Percentiles rank a stretch among this genome's conserved stretches.
phyloP scores from a whole-genome alignment of 1,139 yeast species.

The Geotrichum reessii region DNA sequence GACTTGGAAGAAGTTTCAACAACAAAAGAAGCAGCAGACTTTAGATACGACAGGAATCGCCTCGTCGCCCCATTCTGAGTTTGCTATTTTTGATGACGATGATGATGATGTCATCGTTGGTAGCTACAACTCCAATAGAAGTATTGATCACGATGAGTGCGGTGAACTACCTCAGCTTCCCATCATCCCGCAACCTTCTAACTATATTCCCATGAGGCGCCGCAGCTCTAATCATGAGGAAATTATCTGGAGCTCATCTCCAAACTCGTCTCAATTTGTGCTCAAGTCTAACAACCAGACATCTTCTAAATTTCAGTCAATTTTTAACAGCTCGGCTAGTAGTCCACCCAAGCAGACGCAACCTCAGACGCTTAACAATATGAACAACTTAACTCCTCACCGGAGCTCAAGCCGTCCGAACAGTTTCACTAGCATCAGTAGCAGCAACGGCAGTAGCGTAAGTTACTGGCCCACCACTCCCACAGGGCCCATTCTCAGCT shows the following conservation, averaged over 20 bases:
- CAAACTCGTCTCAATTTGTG: conserved; percentile 4
- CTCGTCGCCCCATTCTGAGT: not conserved
- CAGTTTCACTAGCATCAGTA: not conserved
- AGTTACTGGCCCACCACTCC: not conserved
- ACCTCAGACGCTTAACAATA: not conserved
- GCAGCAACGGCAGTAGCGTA: not conserved
- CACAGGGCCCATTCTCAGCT: not conserved
- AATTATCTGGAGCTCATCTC: conserved; percentile 14
- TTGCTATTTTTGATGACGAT: conserved; percentile 9
- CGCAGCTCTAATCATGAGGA: conserved; percentile 15
- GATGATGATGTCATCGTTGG: not conserved
- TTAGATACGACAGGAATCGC: not conserved
- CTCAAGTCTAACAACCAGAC: conserved; percentile 3
- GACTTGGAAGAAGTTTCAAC: conserved; percentile 17
- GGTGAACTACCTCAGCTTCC: not conserved
- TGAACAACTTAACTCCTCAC: not conserved
- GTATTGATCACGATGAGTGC: not conserved
- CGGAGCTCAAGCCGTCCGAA: not conserved
- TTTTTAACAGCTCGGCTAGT: conserved; percentile 7
- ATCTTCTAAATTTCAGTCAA: conserved; percentile 12
- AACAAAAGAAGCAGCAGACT: not conserved
- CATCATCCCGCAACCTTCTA: not conserved
- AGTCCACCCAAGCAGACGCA: conserved; percentile 6
- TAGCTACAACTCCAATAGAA: not conserved
- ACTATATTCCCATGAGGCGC: conserved; percentile 1